Conservation (phyloP, 139 green algal genomes). For the Closterium sp. region DNA sequence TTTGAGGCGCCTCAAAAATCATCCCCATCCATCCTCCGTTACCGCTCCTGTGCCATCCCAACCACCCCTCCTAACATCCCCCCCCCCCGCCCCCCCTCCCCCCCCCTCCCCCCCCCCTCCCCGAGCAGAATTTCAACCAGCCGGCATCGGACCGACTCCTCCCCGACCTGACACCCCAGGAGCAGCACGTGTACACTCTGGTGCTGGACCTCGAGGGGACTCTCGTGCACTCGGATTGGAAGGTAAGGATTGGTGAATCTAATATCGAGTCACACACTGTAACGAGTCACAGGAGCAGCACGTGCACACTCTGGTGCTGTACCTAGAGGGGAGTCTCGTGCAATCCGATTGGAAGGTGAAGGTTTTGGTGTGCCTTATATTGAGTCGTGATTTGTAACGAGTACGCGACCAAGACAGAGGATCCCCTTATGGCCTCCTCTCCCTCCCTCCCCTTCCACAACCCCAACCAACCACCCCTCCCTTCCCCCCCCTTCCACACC, state of each 20-base stretch:
- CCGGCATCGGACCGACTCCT: conserved; percentile 87
- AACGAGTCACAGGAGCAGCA: too few relatives aligned
- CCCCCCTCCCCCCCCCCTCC: neutral
- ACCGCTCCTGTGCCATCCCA: neutral
- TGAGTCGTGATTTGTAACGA: too few relatives aligned
- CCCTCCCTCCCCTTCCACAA: too few relatives aligned
- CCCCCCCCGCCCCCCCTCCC: neutral
- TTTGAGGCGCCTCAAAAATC: neutral
- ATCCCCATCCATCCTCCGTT: neutral
- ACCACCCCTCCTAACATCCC: neutral
- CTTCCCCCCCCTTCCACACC: too few relatives aligned
- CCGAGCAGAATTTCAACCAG: conserved; percentile 65
- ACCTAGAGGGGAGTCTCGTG: neutral
- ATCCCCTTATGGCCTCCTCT: too few relatives aligned
- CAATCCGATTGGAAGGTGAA: conserved; percentile 15
- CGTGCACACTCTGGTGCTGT: neutral
- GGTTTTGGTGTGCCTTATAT: too few relatives aligned
- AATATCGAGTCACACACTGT: too few relatives aligned
- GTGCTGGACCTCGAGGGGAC: conserved; percentile 94
- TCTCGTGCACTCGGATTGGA: conserved; percentile 92
- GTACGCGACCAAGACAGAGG: too few relatives aligned
- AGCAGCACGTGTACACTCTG: conserved; percentile 75
- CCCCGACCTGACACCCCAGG: conserved; percentile 68
- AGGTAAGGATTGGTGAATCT: too few relatives aligned
- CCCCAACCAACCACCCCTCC: too few relatives aligned